Percentiles rank a stretch among this genome's conserved stretches.
phyloP scores from a whole-genome alignment of 1,284 basidiomycete genomes.

The Singerocomus inundabilis region DNA sequence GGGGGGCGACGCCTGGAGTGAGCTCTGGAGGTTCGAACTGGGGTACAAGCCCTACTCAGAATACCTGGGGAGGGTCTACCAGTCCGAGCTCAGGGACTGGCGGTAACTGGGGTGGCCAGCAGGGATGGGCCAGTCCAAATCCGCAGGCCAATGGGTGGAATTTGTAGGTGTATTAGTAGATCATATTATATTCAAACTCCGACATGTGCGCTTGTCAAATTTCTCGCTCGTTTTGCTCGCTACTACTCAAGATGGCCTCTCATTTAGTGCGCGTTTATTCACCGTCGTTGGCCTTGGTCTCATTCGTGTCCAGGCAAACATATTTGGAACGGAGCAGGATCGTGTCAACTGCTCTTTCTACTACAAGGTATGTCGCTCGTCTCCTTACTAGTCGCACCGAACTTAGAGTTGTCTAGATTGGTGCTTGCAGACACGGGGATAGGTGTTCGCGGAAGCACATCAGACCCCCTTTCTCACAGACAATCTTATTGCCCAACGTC shows the following conservation, averaged over 20 bases:
- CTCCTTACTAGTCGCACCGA: conserved; percentile 6
- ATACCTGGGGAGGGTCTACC: conserved; percentile 30
- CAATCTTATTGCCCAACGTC: conserved; percentile 96
- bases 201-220: conserved; percentile 21
- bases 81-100: conserved; percentile 33
- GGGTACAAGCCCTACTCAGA: conserved; percentile 41
- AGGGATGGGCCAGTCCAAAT: conserved; percentile 41
- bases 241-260: conserved; percentile 49
- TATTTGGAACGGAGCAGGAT: conserved; percentile 88
- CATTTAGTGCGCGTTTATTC: conserved; percentile 48
- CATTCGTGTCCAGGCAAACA: conserved; percentile 61
- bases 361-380: conserved; percentile 67
- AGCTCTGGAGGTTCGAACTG: conserved; percentile 27
- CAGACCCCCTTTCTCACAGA: conserved; percentile 95
- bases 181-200: conserved; percentile 14
- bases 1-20: conserved; percentile 30
- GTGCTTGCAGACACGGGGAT: conserved; percentile 94
- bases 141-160: conserved; percentile 59
- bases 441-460: conserved; percentile 97
- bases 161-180: no score
- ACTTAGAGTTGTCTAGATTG: conserved; percentile 58
- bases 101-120: conserved; percentile 31
- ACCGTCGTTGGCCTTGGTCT: neutral
- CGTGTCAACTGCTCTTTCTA: conserved; percentile 95
- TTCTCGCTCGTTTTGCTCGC: neutral